Evolutionary conservation across 2,329 filamentous ascomycete genomes (phyloP).

Genomic region (Gaeumannomyces sp.): DNA sequence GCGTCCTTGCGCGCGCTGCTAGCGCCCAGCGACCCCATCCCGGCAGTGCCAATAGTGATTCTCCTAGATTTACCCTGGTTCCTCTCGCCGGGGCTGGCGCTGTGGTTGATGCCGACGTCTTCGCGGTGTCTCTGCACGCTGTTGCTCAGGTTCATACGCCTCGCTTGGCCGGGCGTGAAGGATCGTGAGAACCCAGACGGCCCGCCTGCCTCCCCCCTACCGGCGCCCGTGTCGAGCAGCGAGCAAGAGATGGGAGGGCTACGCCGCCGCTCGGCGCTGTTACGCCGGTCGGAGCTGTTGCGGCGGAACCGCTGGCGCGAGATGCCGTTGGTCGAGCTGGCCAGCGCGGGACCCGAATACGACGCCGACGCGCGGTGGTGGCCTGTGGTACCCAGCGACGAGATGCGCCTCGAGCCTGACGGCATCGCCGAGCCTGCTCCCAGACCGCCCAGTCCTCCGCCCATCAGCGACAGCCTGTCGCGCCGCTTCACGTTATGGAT

Average conservation of each 20-base stretch:
- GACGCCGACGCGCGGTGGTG: slow-evolving; percentile 26
- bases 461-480: slow-evolving; percentile 33
- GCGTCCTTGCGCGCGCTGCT: slow-evolving; percentile 10
- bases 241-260: slow-evolving; percentile 50
- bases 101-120: slow-evolving; percentile 15
- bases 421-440: slow-evolving; percentile 26
- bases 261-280: slow-evolving; percentile 42
- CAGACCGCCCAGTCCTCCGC: not conserved
- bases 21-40: slow-evolving; percentile 16
- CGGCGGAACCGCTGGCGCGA: slow-evolving; percentile 41
- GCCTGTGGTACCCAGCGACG: slow-evolving; percentile 17
- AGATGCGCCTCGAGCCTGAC: slow-evolving; percentile 32
- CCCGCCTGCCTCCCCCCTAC: slow-evolving; percentile 25
- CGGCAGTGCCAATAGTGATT: slow-evolving; percentile 36
- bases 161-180: slow-evolving; percentile 49
- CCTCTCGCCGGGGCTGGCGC: slow-evolving; percentile 13
- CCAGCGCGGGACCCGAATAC: slow-evolving; percentile 34
- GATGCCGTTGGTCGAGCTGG: slow-evolving; percentile 50
- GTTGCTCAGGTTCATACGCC: slow-evolving; percentile 48
- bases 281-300: slow-evolving; percentile 43
- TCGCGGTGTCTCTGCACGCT: slow-evolving; percentile 13
- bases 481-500: slow-evolving; percentile 47
- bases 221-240: slow-evolving; percentile 27
- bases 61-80: slow-evolving; percentile 27
- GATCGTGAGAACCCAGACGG: slow-evolving; percentile 12